Evolutionary conservation across 163 green algal species (phyloP), one percentile per base, ranked within the genome.

Genomic region (Prototheca wickerhamii): DNA sequence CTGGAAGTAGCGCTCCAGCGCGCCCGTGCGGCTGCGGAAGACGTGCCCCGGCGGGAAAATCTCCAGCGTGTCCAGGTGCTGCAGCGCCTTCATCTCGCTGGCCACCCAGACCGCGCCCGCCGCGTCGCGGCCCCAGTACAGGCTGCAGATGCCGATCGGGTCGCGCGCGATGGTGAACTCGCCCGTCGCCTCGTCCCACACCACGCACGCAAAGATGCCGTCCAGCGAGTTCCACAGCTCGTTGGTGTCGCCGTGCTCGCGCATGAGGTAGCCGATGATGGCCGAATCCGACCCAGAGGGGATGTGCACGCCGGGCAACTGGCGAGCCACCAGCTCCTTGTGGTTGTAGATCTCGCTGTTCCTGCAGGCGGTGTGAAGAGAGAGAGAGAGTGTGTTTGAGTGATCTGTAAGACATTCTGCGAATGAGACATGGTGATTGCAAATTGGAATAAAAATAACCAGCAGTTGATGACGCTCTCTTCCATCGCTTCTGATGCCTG

Each of bases 41-140:
- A 85, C 83, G 61, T 95, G 87, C 10, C 89, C 88, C 49, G 86
- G 83, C 18, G 85, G 85, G 68, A 95, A 95, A 54, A 81, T 77
- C 31, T 87, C 72, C 63, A 91, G 83, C 6, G 44, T 64, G 25
- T 77, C 67, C 71, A 82, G 89, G 34, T 76, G 59, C 79, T 95
- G 86, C 56, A 97, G 70, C 30, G 85, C 86, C 83, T 98, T 98
- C 86, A 98, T 95, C 73, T 98, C 91, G 46, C 66, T 86, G n/a
- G 87, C 75, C 57, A 94, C 85, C 90, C 90, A 98, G 1, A 89
- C 70, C 40, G 67, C 77, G 55, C 92, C 92, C 59, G 96, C 87
- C 3, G 72, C 54, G 43, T 81, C 89, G 63, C 75, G 86, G 44
- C 91, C 92, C 70, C 94, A 94, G 81, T 98, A 98, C 64, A 98